Conservation (phyloP, 257 asterid genomes). For the Datura wrightii region DNA sequence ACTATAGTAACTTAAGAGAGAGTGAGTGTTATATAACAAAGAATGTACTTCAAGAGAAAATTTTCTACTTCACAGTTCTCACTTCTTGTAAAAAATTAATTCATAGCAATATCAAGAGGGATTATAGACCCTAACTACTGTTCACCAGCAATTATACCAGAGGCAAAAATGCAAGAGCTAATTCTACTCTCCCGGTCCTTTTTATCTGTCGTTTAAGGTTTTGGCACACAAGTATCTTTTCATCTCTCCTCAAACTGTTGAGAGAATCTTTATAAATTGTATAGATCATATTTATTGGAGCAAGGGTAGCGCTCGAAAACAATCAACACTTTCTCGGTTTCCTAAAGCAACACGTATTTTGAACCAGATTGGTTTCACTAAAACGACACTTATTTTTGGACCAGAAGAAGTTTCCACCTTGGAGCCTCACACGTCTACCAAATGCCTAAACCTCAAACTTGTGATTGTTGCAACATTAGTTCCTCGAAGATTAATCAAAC, state of each 20-base stretch:
- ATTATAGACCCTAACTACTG: neutral
- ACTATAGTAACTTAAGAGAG: constrained; percentile 27
- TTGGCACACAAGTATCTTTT: too few species aligned
- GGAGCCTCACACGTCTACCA: neutral
- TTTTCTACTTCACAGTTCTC: neutral
- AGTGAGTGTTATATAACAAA: neutral
- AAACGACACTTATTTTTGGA: neutral
- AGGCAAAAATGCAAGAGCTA: too few species aligned
- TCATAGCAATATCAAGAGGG: constrained; percentile 10
- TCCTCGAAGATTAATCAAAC: constrained; percentile 8
- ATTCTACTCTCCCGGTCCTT: too few species aligned
- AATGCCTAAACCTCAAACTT: neutral
- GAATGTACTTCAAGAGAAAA: constrained; percentile 30
- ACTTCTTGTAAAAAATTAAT: constrained; percentile 33
- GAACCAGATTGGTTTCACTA: neutral
- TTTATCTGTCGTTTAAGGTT: too few species aligned
- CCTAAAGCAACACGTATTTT: neutral
- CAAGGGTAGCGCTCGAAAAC: too few species aligned
- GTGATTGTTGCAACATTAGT: neutral
- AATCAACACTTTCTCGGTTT: neutral
- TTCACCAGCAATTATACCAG: neutral
- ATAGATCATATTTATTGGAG: too few species aligned
- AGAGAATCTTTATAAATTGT: too few species aligned
- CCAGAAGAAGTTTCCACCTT: neutral
- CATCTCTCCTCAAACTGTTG: too few species aligned